Evolutionary conservation across 2,329 filamentous ascomycete species (phyloP), one percentile per base, ranked within the genome.

Genomic region (Fusarium sp.): DNA sequence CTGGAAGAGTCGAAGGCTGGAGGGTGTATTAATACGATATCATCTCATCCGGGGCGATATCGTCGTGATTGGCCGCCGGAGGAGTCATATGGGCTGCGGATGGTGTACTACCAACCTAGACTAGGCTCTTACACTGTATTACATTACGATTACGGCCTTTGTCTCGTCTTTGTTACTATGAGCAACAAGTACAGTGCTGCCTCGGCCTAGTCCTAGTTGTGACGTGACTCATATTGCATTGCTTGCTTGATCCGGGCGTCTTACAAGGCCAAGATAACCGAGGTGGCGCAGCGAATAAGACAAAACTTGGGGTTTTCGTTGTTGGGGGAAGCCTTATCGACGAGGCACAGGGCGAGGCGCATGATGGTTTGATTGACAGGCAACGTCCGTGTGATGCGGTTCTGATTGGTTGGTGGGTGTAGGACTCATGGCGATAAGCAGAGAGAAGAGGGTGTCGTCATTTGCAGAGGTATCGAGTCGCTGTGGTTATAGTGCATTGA

Each of bases 61-160:
- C 35, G 25, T 42, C 54, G 44, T 74, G 67, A 76, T 76, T 77
- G 73, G 76, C 43, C 32, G 50, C 56, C 57, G 66, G 72, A 60
- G 67, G 76, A 78, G 76, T 78, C 76, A 78, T 78, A 71, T 70
- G 75, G 63, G 32, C 72, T 37, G 12, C 42, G 40, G 61, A 76
- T 75, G 67, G 74, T 73, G 75, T 71, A 74, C 63, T 52, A 35
- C 49, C n/a, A 52, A 52, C 57, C 53, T 42, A 47, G 63, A 52
- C 44, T 60, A 60, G 25, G n/a, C 43, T 35, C 37, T 11, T 38
- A 7, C 44, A 58, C 37, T 35, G 66, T 54, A 69, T 44, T 43
- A 54, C 47, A 54, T 43, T 44, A 69, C 56, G 38, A 67, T 53
- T 47, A 67, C 53, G 23, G 52, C 12, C 52, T 28, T 23, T 67